Evolutionary conservation across 129 eudicot genomes (phyloP), one percentile per base, ranked within the genome.

Genomic region (Lactuca sativa): DNA sequence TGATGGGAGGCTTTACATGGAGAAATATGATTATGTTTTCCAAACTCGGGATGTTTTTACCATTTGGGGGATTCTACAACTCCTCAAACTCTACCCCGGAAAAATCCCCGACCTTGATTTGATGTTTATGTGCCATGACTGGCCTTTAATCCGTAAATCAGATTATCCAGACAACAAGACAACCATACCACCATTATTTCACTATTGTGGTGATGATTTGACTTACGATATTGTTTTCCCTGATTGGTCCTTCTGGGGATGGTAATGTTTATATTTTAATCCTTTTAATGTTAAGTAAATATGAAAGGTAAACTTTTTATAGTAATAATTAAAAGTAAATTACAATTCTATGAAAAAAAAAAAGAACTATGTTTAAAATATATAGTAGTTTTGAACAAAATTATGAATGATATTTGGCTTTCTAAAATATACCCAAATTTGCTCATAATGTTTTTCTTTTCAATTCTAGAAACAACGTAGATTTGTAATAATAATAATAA

Each of bases 201-300:
- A 89, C 70, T 92, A 92, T 17, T 89, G 95, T 77, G 95, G 92
- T 7, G 89, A 86, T 75, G 84, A 81, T 12, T 75, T 48, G 5
- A 84, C 85, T 43, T 85, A 80, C 8, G 98, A 92, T 52, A 92
- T 92, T 30, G 90, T 83, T 36, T 89, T 92, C 31, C 98, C 98
- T 0, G 98, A 92, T 51, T 92, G 98, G 98, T 86, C 98, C 72
- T 92, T 86, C 71, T 92, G 98, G 98, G 98, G 98, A 77, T 92
- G 98, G 98, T 92, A 92, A 84, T 66, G 34, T 7, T 31, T 37
- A 17, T 12, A 5, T 47, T 64, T 41, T 72, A 51, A 38, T 8
- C 21, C 11, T 66, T 34, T 71, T 61, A 33, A 1, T 6, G 43
- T 30, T 41, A 43, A 13, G 10, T 47, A 47, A 12, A 12, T 44